Conservation (phyloP, 2,329 filamentous ascomycete genomes). For the Chaetothyriales sp. region DNA sequence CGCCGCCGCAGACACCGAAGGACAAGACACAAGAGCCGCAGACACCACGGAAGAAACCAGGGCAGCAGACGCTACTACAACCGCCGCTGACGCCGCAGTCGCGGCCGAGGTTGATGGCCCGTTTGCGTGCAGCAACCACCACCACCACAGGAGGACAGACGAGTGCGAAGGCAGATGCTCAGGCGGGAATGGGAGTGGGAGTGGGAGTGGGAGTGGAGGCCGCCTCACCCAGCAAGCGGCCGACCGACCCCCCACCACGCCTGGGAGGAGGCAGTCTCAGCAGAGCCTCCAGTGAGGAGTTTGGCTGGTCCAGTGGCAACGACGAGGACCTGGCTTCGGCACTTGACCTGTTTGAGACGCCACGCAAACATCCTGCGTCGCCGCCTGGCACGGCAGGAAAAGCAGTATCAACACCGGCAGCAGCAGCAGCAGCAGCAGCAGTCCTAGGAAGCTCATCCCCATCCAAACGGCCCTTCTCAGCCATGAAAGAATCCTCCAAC, state of each 20-base stretch:
- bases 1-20: background rate
- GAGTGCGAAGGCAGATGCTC: background rate
- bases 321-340: slow-evolving; percentile 23
- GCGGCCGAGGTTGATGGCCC: background rate
- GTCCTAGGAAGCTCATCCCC: slow-evolving; percentile 19
- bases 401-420: background rate
- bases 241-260: background rate
- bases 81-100: background rate
- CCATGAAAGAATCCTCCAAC: slow-evolving; percentile 15
- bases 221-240: background rate
- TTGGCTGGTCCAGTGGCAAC: slow-evolving; percentile 24
- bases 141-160: too few species aligned
- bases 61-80: background rate
- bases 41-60: slow-evolving; percentile 9
- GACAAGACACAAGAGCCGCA: too few species aligned
- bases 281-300: slow-evolving; percentile 22
- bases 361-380: slow-evolving; percentile 21
- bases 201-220: slow-evolving; percentile 2
- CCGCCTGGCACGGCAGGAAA: background rate
- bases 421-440: background rate
- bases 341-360: slow-evolving; percentile 20
- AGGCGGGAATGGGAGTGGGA: background rate
- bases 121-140: background rate
- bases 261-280: slow-evolving; percentile 7
- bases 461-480: slow-evolving; percentile 23